These are phyloP conservation scores for Cytospora piceae DNA, from an alignment of 2,329 filamentous ascomycete species.

Conservation along the genomic window DNA sequence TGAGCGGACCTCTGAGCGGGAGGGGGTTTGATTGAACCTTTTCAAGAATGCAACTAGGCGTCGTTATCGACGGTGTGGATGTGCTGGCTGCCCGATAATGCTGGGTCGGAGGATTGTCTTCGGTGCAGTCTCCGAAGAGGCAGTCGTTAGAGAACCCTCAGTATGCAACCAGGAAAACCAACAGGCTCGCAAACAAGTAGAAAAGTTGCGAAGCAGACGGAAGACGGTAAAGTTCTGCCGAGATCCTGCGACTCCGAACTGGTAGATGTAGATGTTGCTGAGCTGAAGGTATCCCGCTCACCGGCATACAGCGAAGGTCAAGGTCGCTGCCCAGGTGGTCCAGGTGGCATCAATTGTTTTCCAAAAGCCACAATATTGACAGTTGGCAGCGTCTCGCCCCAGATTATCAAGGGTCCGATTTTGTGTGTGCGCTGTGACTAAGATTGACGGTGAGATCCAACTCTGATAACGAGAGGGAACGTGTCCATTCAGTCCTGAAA, in stretches of 20 bases:
- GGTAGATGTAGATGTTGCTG: neutral
- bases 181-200: neutral
- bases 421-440: neutral
- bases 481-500: neutral
- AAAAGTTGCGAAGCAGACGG: neutral
- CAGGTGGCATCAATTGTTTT: neutral
- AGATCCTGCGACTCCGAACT: neutral
- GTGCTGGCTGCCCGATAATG: neutral
- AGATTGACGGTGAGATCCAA: neutral
- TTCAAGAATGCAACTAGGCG: neutral
- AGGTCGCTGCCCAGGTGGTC: neutral
- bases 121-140: neutral
- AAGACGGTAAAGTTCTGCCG: neutral
- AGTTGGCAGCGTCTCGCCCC: neutral
- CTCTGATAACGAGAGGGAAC: neutral
- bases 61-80: neutral
- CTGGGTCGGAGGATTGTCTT: neutral
- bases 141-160: neutral
- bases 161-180: neutral
- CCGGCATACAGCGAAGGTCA: neutral
- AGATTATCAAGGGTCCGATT: neutral
- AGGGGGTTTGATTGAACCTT: neutral
- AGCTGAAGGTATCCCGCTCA: neutral
- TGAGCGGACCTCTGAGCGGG: no score
- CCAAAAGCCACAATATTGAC: neutral